Evolutionary conservation across 352 stramenopile species (phyloP), one percentile per base, ranked within the genome.

Genomic region (Globisporangium radiosum): DNA sequence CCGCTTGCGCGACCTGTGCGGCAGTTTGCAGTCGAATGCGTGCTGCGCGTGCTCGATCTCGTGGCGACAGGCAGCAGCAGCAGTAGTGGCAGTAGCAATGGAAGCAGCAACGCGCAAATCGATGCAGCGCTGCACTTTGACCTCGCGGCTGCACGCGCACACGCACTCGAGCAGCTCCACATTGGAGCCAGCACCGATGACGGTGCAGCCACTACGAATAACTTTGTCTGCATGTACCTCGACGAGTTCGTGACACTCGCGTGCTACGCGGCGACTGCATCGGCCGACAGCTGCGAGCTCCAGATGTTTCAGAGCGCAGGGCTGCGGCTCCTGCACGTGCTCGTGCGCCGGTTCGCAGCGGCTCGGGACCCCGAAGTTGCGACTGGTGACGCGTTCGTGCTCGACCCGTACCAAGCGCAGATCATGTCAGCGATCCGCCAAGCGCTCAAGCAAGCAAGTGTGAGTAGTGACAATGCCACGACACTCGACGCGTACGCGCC

Each of bases 221-320:
- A 95, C 57, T 95, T 89, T 60, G 53, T 95, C 14, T 88, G 81
- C 54, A 88, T 95, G 81, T 95, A 94, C 64, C 40, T 95, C 59
- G 86, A 95, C 50, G 86, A 95, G 72, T 89, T 95, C 57, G 76
- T 95, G 15, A 93, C 86, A 0, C 70, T 95, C 25, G 74, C 83
- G 5, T 95, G 86, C 49, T 82, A 95, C 40, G 78, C 86, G 9
- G 71, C 82, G 10, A 92, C 82, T 0, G 73, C 81, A 8, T 92
- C 82, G 5, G 71, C 72, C 8, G 81, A 92, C 60, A 73, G 76
- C 7, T 74, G 82, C 33, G 86, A 95, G 59, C 65, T 94, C 1
- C 72, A 87, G 39, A 85, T 88, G 57, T 89, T 94, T 51, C 86
- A 95, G 54, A 86, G 73, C 47, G 66, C 74, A 43, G 86, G 86